phyloP scores from a whole-genome alignment of 495 filamentous ascomycete genomes.

The Penicillium coffeae region DNA sequence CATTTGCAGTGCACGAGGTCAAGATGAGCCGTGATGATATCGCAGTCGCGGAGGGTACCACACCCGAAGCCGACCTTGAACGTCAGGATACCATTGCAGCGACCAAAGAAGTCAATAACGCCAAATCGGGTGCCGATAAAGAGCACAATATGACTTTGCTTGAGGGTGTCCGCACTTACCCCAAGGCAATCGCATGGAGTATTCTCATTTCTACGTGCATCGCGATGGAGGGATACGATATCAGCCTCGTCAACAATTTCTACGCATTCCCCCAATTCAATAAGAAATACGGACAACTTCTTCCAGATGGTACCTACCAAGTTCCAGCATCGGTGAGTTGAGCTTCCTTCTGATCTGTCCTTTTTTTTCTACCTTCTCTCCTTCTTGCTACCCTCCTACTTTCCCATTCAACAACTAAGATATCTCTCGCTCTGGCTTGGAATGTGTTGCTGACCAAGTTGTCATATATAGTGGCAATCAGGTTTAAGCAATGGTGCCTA shows the following conservation, averaged over 20 bases:
- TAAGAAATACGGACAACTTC: slow-evolving; percentile 59
- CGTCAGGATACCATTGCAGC: no score
- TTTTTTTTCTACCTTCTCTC: no score
- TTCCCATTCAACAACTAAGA: no score
- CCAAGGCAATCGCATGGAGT: slow-evolving; percentile 54
- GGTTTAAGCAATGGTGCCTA: slow-evolving; percentile 66
- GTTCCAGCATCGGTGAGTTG: slow-evolving; percentile 53
- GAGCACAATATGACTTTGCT: slow-evolving; percentile 45
- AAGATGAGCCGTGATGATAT: no score
- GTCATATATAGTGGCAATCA: slow-evolving; percentile 60
- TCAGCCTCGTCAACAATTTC: slow-evolving; percentile 50
- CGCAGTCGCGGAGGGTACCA: no score
- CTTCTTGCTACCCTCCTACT: no score
- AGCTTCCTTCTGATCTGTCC: no score
- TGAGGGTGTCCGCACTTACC: slow-evolving; percentile 49
- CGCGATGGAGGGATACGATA: slow-evolving; percentile 58
- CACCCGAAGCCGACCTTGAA: no score
- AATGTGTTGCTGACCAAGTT: not conserved
- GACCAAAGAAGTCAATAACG: slow-evolving; percentile 37
- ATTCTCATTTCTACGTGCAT: slow-evolving; percentile 52
- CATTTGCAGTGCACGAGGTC: no score
- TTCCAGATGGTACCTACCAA: slow-evolving; percentile 57
- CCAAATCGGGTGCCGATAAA: slow-evolving; percentile 43
- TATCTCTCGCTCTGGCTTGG: no score
- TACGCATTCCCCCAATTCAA: slow-evolving; percentile 56